Percentiles rank a stretch among this genome's conserved stretches.
phyloP scores from a whole-genome alignment of 2,329 filamentous ascomycete species.

The Penicillium brasilianum region DNA sequence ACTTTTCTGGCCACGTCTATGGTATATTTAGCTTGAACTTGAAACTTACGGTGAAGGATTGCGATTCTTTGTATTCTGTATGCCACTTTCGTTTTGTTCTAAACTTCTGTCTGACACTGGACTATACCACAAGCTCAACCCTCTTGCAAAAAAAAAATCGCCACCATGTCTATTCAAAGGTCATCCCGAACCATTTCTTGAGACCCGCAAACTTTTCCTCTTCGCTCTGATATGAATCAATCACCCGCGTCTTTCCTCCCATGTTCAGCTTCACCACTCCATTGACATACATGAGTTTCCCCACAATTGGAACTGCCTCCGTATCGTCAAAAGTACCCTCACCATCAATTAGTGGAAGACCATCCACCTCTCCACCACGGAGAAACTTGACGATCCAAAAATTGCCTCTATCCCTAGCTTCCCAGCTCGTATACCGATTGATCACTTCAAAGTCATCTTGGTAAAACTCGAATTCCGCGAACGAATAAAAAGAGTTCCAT shows the following conservation, averaged over 20 bases:
- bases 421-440: conserved; percentile 44
- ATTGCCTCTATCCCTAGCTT: conserved; percentile 39
- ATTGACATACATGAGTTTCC: conserved; percentile 38
- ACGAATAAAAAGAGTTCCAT: conserved; percentile 53
- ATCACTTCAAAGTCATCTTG: conserved; percentile 47
- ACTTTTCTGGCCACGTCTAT: too few relatives aligned
- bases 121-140: neutral
- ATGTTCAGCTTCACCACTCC: conserved; percentile 49
- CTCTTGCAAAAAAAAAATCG: neutral
- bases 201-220: conserved; percentile 51
- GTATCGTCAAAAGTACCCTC: neutral
- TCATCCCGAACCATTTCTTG: conserved; percentile 52
- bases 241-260: conserved; percentile 47
- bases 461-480: conserved; percentile 48
- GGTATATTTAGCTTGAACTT: too few relatives aligned
- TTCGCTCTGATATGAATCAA: conserved; percentile 50
- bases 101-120: neutral
- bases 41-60: too few relatives aligned
- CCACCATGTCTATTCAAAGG: conserved; percentile 27
- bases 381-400: conserved; percentile 49
- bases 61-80: too few relatives aligned
- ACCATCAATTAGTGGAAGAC: conserved; percentile 16
- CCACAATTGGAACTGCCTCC: conserved; percentile 33
- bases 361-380: conserved; percentile 27
- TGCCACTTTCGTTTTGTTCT: neutral